Percentiles rank a stretch among this genome's conserved stretches.
Evolutionary conservation across 768 basidiomycete species (phyloP).

Genomic region (Auricularia sp.): DNA sequence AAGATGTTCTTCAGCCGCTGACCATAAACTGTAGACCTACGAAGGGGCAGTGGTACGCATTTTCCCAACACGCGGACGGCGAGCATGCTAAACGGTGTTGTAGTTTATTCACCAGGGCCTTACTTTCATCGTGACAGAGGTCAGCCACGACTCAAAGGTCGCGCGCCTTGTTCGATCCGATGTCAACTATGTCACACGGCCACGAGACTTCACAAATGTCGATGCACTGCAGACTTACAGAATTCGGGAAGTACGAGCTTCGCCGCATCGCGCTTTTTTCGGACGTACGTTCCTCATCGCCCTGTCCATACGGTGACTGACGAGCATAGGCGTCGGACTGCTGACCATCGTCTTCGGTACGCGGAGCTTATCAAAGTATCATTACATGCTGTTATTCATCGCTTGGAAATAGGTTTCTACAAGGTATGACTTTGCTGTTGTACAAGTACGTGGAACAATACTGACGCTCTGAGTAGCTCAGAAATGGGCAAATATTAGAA

Average conservation of each 20-base stretch:
- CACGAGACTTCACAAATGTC: constrained; percentile 59
- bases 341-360: constrained; percentile 65
- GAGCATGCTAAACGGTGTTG: neutral
- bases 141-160: constrained; percentile 67
- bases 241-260: constrained; percentile 53
- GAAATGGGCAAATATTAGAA: constrained; percentile 48
- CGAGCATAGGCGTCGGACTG: constrained; percentile 45
- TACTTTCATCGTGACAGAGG: constrained; percentile 70
- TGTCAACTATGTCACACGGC: constrained; percentile 75
- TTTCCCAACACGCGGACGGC: too few relatives aligned
- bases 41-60: constrained; percentile 71
- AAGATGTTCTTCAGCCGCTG: neutral
- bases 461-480: neutral
- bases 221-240: constrained; percentile 70
- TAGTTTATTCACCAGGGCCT: constrained; percentile 85
- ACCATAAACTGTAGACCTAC: constrained; percentile 32
- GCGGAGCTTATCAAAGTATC: constrained; percentile 11
- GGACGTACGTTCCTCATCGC: constrained; percentile 44
- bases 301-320: constrained; percentile 1
- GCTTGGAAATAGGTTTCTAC: constrained; percentile 49
- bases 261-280: constrained; percentile 52
- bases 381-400: too few relatives aligned
- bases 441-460: neutral
- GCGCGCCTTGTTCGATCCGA: constrained; percentile 65
- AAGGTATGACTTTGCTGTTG: constrained; percentile 48